Evolutionary conservation across 2,329 filamentous ascomycete genomes (phyloP).

Genomic region (Cyphellophora europaea): DNA sequence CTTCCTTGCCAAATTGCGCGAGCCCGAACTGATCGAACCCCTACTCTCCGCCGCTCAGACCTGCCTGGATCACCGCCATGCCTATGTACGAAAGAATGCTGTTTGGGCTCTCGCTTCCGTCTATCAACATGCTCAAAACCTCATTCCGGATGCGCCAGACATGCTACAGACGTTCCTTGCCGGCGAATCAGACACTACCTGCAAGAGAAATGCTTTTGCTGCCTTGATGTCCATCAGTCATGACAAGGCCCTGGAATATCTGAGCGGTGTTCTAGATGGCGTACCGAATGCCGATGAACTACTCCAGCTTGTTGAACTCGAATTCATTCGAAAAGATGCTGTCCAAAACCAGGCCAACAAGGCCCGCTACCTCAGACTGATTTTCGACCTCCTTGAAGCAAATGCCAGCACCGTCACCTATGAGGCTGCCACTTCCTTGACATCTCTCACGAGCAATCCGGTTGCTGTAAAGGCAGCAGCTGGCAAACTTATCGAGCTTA

Average conservation of each 20-base stretch:
- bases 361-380: constrained; percentile 84
- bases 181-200: constrained; percentile 83
- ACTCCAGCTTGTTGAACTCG: constrained; percentile 83
- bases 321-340: constrained; percentile 98
- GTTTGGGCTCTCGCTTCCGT: constrained; percentile 93
- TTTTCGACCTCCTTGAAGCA: constrained; percentile 93
- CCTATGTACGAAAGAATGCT: constrained; percentile 96
- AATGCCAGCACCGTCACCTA: constrained; percentile 92
- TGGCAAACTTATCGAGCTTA: constrained; percentile 89
- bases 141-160: constrained; percentile 93
- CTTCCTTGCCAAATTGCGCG: constrained; percentile 92
- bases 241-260: constrained; percentile 79
- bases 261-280: constrained; percentile 82
- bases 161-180: constrained; percentile 84
- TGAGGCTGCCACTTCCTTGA: constrained; percentile 91
- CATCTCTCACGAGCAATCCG: constrained; percentile 87
- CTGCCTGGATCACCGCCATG: constrained; percentile 92
- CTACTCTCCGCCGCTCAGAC: constrained; percentile 83
- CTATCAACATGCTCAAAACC: constrained; percentile 75
- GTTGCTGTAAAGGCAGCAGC: constrained; percentile 96
- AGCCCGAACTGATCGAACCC: constrained; percentile 92
- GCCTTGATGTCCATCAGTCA: constrained; percentile 86
- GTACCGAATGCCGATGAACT: constrained; percentile 92
- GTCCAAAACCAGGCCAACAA: constrained; percentile 90
- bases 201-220: constrained; percentile 95